Evolutionary conservation across 306 rosid species (phyloP).

Genomic region (Acacia confusa): DNA sequence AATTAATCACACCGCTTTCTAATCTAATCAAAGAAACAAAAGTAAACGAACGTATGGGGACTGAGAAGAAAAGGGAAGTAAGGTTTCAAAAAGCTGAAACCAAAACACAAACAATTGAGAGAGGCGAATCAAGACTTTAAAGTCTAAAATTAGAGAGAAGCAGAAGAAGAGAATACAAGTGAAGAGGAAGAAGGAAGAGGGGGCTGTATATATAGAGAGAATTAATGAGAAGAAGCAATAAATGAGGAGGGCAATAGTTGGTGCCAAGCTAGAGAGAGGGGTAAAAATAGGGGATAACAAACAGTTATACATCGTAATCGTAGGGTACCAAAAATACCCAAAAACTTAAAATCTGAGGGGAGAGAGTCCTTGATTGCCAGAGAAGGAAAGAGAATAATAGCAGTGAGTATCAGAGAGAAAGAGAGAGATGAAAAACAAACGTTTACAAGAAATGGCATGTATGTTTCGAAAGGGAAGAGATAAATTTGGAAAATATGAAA

Average conservation of each 20-base stretch:
- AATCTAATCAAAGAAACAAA: conserved; percentile 23
- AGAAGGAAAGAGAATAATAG: conserved; percentile 51
- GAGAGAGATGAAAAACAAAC: conserved; percentile 11
- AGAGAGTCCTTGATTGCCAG: conserved; percentile 38
- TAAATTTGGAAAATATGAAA: not conserved
- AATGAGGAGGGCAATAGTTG: conserved; percentile 41
- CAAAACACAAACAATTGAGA: not conserved
- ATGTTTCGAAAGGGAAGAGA: not conserved
- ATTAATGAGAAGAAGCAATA: conserved; percentile 24
- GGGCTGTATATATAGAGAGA: conserved; percentile 43
- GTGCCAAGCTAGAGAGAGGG: conserved; percentile 27
- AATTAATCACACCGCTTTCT: not conserved
- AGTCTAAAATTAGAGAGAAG: not conserved
- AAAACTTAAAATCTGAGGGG: conserved; percentile 46
- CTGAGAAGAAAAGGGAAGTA: not conserved
- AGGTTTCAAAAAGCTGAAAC: not conserved
- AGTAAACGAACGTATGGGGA: not conserved
- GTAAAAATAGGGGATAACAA: not conserved
- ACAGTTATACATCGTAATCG: conserved; percentile 70
- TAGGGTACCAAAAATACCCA: conserved; percentile 56
- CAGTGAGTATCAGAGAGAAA: conserved; percentile 4
- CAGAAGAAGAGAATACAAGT: conserved; percentile 30
- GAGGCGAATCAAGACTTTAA: not conserved
- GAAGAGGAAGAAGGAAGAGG: conserved; percentile 31
- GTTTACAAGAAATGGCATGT: not conserved